Base-by-base conservation (phyloP, 257 asterid species). In the Forsythia viridissima region DNA sequence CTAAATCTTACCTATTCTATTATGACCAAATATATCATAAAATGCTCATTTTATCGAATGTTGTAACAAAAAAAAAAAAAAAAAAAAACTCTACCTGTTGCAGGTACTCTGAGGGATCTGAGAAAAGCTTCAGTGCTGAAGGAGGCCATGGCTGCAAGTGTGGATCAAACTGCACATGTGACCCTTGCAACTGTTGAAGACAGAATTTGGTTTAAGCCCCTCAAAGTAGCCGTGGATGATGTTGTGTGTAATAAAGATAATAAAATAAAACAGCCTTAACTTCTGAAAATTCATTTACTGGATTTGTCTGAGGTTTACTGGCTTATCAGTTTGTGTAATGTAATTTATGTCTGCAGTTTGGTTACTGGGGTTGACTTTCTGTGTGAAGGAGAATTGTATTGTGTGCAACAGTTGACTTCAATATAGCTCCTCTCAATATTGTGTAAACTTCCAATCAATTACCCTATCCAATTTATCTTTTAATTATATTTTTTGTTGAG, bases 151-250 rank as follows among this genome's bases (percentile, higher is more conserved):
- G 39, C 6, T 71, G 81, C 72, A 71, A 71, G 37, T 78, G 77
- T 71, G 77, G 81, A 78, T 78, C 81, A 57, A 78, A 18, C 77
- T 78, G 77, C 77, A 40, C 71, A 7, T 78, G 81, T 71, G 81
- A 71, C 72, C 77, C 81, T 41, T 78, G 81, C 77, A 78, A 57
- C 67, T 78, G 77, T 13, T 77, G 67, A 59, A 6, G 5, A 20
- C 4, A 3, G 12, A 20, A 59, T n/a, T 0, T n/a, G 34, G 5
- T 2, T 20, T 13, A 48, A 48, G n/a, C 57, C 57, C 57, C 1
- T 13, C 57, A 13, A 48, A 48, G 57, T 48, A 3, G n/a, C 57
- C n/a, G 13, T 13, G n/a, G 57, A 13, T 13, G 57, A 48, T 48
- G n/a, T 48, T 48, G 57, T 48, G 57, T 48, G 6, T 13, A 48